Percentiles rank a stretch among this genome's conserved stretches.
phyloP scores from a whole-genome alignment of 257 asterid species.

The Handroanthus guayacan region DNA sequence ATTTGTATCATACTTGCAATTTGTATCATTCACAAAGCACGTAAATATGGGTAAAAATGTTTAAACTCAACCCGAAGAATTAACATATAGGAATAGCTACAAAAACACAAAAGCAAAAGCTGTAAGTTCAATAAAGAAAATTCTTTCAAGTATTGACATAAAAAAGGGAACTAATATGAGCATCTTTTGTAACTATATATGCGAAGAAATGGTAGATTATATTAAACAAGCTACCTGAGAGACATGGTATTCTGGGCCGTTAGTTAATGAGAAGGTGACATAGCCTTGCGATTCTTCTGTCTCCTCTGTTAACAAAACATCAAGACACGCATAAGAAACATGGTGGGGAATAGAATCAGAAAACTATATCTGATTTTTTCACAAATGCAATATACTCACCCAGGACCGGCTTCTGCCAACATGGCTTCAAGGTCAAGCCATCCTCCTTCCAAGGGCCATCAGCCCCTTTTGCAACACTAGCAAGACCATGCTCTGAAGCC shows the following conservation, averaged over 20 bases:
- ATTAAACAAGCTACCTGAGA: slow-evolving; percentile 70
- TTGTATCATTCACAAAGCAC: slow-evolving; percentile 13
- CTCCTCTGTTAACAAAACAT: slow-evolving; percentile 60
- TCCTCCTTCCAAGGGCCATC: slow-evolving; percentile 76
- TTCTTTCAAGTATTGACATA: too few relatives aligned
- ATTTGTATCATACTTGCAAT: background rate
- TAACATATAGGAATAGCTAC: background rate
- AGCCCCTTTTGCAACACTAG: slow-evolving; percentile 54
- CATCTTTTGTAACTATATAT: background rate
- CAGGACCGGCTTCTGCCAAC: slow-evolving; percentile 83
- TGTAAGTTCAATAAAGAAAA: too few relatives aligned
- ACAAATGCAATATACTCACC: slow-evolving; percentile 49
- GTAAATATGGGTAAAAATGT: background rate
- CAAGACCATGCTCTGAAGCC: slow-evolving; percentile 60
- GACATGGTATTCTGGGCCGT: slow-evolving; percentile 99
- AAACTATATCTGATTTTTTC: background rate
- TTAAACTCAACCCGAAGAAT: background rate
- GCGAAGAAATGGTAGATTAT: background rate
- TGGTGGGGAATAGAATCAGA: background rate
- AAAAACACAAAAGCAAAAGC: background rate
- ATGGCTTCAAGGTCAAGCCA: slow-evolving; percentile 69
- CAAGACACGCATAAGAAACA: slow-evolving; percentile 22
- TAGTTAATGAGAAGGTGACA: slow-evolving; percentile 88
- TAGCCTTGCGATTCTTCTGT: slow-evolving; percentile 74
- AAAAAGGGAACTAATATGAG: background rate